Evolutionary conservation across 768 basidiomycete genomes (phyloP).

Genomic region (Tephrocybe sp.): DNA sequence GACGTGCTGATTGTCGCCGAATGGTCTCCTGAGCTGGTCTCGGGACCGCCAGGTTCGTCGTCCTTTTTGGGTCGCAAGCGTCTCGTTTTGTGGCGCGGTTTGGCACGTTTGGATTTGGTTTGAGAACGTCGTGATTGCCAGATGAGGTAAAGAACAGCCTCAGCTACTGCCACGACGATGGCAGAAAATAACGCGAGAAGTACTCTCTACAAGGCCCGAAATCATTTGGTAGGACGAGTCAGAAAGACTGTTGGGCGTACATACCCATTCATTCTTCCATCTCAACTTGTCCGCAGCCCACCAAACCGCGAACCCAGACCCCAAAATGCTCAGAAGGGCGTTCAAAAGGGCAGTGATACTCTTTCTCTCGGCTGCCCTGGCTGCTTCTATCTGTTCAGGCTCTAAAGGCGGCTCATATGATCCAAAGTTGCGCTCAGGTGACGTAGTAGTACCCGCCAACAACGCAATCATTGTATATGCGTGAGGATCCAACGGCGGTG

Average conservation of each 20-base stretch:
- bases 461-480: constrained; percentile 71
- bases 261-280: constrained; percentile 76
- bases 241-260: constrained; percentile 24
- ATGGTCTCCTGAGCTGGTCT: background rate
- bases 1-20: constrained; percentile 10
- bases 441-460: constrained; percentile 76
- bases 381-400: constrained; percentile 45
- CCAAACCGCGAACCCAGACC: constrained; percentile 68
- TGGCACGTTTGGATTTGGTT: constrained; percentile 13
- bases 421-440: constrained; percentile 71
- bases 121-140: constrained; percentile 55
- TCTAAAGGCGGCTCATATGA: constrained; percentile 42
- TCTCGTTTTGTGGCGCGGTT: constrained; percentile 14
- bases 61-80: constrained; percentile 36
- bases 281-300: constrained; percentile 64
- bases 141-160: constrained; percentile 68
- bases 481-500: constrained; percentile 45
- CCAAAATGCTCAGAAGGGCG: constrained; percentile 63
- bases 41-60: constrained; percentile 21
- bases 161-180: constrained; percentile 66
- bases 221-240: constrained; percentile 4
- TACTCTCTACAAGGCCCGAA: constrained; percentile 43
- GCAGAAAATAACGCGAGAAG: constrained; percentile 61
- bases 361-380: constrained; percentile 53
- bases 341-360: constrained; percentile 71